These are phyloP conservation scores for Aspergillus diversus DNA, from an alignment of 495 filamentous ascomycete species.

Conservation along the genomic window DNA sequence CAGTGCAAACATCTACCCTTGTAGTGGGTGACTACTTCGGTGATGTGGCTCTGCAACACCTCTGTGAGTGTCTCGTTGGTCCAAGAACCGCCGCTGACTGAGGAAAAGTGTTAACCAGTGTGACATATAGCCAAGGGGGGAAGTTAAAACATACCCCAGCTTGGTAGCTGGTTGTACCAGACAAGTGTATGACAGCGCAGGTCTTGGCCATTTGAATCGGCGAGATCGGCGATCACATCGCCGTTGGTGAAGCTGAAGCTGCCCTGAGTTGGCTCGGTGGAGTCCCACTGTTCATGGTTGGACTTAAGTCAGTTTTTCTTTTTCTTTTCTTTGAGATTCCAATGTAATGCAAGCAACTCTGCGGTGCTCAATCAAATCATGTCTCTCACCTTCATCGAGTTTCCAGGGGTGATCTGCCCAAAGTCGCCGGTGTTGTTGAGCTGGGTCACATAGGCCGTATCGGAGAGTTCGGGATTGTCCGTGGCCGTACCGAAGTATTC, in stretches of 20 bases:
- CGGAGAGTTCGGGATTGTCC: slow-evolving; percentile 54
- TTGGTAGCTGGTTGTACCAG: slow-evolving; percentile 33
- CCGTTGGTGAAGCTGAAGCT: slow-evolving; percentile 13
- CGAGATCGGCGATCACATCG: slow-evolving; percentile 12
- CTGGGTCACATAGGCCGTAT: slow-evolving; percentile 49
- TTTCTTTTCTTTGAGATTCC: too few relatives aligned
- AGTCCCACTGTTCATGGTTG: slow-evolving; percentile 39
- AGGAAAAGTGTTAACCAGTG: slow-evolving; percentile 10
- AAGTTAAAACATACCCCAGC: slow-evolving; percentile 46
- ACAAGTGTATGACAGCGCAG: slow-evolving; percentile 17
- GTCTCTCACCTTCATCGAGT: slow-evolving; percentile 53
- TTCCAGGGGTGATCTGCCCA: slow-evolving; percentile 60
- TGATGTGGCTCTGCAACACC: slow-evolving; percentile 57
- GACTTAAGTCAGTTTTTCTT: too few relatives aligned
- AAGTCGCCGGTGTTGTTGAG: slow-evolving; percentile 56
- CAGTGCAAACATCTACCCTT: slow-evolving; percentile 56
- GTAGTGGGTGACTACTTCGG: slow-evolving; percentile 56
- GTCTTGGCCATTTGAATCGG: slow-evolving; percentile 13
- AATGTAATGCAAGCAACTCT: neutral
- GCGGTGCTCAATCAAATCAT: neutral
- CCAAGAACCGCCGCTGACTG: slow-evolving; percentile 58
- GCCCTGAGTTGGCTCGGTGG: slow-evolving; percentile 14
- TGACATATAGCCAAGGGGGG: neutral
- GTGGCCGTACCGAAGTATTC: slow-evolving; percentile 63
- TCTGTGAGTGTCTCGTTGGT: slow-evolving; percentile 53